Conservation (phyloP, 441 rosid genomes). For the Aleurites moluccanus region DNA sequence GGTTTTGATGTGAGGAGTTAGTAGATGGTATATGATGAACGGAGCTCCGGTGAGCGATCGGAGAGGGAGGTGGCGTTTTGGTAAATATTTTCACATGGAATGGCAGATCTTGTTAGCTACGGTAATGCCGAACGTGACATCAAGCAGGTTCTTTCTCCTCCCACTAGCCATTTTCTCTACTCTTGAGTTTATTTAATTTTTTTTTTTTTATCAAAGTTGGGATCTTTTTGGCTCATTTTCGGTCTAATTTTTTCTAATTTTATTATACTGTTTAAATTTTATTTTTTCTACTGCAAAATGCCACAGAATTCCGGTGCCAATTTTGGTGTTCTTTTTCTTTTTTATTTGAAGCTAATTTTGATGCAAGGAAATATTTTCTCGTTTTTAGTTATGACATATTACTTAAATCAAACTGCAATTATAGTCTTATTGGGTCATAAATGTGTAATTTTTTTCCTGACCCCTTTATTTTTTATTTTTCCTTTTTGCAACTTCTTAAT, state of each 20-base stretch:
- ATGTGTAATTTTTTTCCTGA: not conserved
- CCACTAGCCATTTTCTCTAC: not conserved
- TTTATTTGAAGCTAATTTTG: too few species aligned
- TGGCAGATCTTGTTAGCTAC: slow-evolving; percentile 95
- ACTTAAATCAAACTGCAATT: not conserved
- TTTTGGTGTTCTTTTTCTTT: too few species aligned
- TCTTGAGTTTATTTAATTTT: not conserved
- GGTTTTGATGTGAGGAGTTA: slow-evolving; percentile 28
- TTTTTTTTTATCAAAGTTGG: not conserved
- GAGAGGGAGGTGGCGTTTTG: slow-evolving; percentile 65
- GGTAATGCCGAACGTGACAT: slow-evolving; percentile 81
- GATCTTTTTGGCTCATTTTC: not conserved
- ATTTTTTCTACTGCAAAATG: not conserved
- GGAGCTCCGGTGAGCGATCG: slow-evolving; percentile 74
- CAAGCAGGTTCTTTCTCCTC: slow-evolving; percentile 55
- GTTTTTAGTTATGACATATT: not conserved
- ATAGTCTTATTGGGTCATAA: not conserved
- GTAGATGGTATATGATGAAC: slow-evolving; percentile 75
- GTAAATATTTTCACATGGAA: slow-evolving; percentile 86
- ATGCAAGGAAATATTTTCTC: not conserved
- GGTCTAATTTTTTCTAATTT: not conserved
- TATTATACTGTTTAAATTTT: not conserved
- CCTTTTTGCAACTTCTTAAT: not conserved
- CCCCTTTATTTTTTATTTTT: too few species aligned
- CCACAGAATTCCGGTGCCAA: not conserved